phyloP scores from a whole-genome alignment of 345 rosid genomes.

The sweet orange (Citrus sinensis) region DVS_A1.0 CM039163.1:3846501-3847000 shows the following conservation, averaged over 20 bases:
- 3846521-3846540: background rate
- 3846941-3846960: slow-evolving; percentile 32
- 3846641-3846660: slow-evolving; percentile 32
- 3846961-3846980: slow-evolving; percentile 40
- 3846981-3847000: slow-evolving; percentile 34
- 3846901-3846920: slow-evolving; percentile 39
- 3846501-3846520: background rate
- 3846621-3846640: slow-evolving; percentile 50
- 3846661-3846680: slow-evolving; percentile 11
- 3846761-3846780: slow-evolving; percentile 43
- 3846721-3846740: slow-evolving; percentile 36
- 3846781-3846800: slow-evolving; percentile 52
- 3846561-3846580: background rate
- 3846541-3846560: background rate
- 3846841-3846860: slow-evolving; percentile 39
- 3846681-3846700: slow-evolving; percentile 23
- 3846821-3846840: slow-evolving; percentile 38
- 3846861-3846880: slow-evolving; percentile 29
- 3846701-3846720: slow-evolving; percentile 50
- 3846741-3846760: slow-evolving; percentile 20
- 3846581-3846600: background rate
- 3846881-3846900: slow-evolving; percentile 30
- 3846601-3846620: slow-evolving; percentile 35
- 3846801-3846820: slow-evolving; percentile 24
- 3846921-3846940: slow-evolving; percentile 38